A percentile compares a stretch with the other conserved stretches of the same genome.
phyloP scores from a whole-genome alignment of 352 stramenopile species.

The Globisporangium iwayamae region DNA sequence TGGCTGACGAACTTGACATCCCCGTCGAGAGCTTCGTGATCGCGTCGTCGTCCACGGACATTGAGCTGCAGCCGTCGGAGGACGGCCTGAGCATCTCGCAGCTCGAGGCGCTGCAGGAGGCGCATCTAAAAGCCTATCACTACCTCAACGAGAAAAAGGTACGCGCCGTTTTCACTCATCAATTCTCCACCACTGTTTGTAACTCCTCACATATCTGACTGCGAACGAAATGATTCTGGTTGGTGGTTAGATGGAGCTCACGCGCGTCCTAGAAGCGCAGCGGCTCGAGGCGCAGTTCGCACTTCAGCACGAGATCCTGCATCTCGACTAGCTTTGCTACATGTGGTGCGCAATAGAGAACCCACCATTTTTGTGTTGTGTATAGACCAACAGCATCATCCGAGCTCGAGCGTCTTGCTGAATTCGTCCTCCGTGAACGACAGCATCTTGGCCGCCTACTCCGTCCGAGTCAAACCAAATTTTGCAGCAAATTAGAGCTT shows the following conservation, averaged over 20 bases:
- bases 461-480: not conserved
- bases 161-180: constrained; percentile 4
- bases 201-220: not conserved
- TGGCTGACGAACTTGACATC: constrained; percentile 73
- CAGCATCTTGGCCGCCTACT: constrained; percentile 77
- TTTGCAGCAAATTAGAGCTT: too few species aligned
- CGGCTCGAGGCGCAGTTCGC: constrained; percentile 63
- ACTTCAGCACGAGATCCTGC: constrained; percentile 62
- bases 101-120: constrained; percentile 75
- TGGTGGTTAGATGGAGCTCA: constrained; percentile 56
- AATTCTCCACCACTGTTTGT: constrained; percentile 8
- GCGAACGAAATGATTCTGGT: not conserved
- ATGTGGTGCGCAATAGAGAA: not conserved
- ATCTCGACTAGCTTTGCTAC: constrained; percentile 24
- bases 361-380: not conserved
- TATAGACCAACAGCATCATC: constrained; percentile 19
- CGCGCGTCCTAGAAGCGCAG: constrained; percentile 69
- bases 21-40: constrained; percentile 72
- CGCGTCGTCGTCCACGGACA: constrained; percentile 43
- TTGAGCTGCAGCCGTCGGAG: constrained; percentile 35
- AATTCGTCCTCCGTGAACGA: constrained; percentile 85
- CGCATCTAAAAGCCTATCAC: constrained; percentile 79
- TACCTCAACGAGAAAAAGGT: constrained; percentile 84
- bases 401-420: constrained; percentile 68
- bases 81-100: constrained; percentile 78